These are phyloP conservation scores for Sisymbrium irio DNA, from an alignment of 345 rosid species.

Conservation along the genomic window DNA sequence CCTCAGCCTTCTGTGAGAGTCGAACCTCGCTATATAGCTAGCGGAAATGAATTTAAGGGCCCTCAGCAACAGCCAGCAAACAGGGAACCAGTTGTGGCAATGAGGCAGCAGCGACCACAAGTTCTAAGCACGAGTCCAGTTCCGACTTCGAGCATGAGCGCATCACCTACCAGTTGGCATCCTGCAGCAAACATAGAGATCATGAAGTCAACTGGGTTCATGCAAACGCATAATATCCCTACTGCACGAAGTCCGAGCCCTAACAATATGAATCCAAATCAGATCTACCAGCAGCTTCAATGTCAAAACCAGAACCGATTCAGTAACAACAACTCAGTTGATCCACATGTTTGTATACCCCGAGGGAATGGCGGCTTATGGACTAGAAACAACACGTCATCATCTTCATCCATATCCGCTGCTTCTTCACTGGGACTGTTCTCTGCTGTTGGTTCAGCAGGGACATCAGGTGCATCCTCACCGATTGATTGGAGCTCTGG, in stretches of 20 bases:
- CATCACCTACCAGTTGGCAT: constrained; percentile 53
- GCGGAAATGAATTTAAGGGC: constrained; percentile 54
- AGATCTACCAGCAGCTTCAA: constrained; percentile 55
- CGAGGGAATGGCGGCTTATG: constrained; percentile 53
- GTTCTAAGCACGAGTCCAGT: constrained; percentile 48
- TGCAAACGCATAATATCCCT: constrained; percentile 40
- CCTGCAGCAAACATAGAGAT: constrained; percentile 48
- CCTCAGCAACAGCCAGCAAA: constrained; percentile 49
- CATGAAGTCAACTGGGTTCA: constrained; percentile 55
- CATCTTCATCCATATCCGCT: constrained; percentile 59
- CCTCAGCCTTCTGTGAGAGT: constrained; percentile 47
- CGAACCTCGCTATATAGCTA: constrained; percentile 48
- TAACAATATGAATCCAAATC: constrained; percentile 44
- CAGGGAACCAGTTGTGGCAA: constrained; percentile 51
- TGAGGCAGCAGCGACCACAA: constrained; percentile 84
- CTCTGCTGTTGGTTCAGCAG: constrained; percentile 58
- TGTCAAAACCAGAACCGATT: constrained; percentile 58
- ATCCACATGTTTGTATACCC: constrained; percentile 41
- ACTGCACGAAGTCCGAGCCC: constrained; percentile 44
- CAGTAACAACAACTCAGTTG: constrained; percentile 35
- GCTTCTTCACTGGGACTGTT: constrained; percentile 82
- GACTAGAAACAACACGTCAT: constrained; percentile 44
- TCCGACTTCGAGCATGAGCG: constrained; percentile 46
- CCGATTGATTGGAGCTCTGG: constrained; percentile 74
- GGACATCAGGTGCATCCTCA: constrained; percentile 58